Conservation (phyloP, 2,329 filamentous ascomycete genomes). For the Sordariomycetes sp. region DNA sequence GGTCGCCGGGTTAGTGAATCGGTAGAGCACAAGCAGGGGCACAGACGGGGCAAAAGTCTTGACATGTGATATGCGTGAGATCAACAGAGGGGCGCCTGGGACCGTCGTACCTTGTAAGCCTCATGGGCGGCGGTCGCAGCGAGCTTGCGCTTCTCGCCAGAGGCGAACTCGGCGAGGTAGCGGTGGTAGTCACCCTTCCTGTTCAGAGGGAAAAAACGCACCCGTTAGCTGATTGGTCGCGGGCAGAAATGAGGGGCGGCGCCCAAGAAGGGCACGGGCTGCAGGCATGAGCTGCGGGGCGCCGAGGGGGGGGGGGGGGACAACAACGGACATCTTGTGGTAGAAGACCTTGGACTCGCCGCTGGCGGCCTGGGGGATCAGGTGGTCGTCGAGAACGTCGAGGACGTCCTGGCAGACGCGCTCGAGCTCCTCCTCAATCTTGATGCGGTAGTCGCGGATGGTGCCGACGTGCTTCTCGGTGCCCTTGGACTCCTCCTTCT, state of each 20-base stretch:
- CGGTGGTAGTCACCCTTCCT: slow-evolving; percentile 98
- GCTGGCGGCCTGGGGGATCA: slow-evolving; percentile 91
- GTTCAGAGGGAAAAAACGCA: slow-evolving; percentile 7
- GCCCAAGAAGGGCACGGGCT: not conserved
- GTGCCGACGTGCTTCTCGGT: slow-evolving; percentile 86
- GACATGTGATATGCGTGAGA: not conserved
- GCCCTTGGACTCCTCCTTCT: slow-evolving; percentile 99
- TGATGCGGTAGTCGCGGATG: slow-evolving; percentile 95
- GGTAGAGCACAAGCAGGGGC: not conserved
- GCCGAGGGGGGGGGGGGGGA: not conserved
- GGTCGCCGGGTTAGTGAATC: not conserved
- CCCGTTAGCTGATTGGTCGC: slow-evolving; percentile 5
- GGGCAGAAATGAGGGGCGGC: slow-evolving; percentile 3
- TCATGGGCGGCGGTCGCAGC: slow-evolving; percentile 80
- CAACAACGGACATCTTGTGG: slow-evolving; percentile 88
- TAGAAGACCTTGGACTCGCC: slow-evolving; percentile 99
- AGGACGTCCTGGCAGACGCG: slow-evolving; percentile 97
- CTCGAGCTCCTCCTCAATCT: slow-evolving; percentile 96
- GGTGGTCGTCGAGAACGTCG: slow-evolving; percentile 79
- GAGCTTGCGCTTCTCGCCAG: slow-evolving; percentile 82
- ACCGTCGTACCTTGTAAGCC: slow-evolving; percentile 77
- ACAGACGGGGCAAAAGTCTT: not conserved
- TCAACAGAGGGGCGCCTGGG: not conserved
- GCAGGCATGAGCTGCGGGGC: not conserved
- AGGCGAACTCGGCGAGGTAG: slow-evolving; percentile 87